Percentiles rank a stretch among this genome's conserved stretches.
phyloP scores from a whole-genome alignment of 2,329 filamentous ascomycete genomes.

The Fusarium sp. region DNA sequence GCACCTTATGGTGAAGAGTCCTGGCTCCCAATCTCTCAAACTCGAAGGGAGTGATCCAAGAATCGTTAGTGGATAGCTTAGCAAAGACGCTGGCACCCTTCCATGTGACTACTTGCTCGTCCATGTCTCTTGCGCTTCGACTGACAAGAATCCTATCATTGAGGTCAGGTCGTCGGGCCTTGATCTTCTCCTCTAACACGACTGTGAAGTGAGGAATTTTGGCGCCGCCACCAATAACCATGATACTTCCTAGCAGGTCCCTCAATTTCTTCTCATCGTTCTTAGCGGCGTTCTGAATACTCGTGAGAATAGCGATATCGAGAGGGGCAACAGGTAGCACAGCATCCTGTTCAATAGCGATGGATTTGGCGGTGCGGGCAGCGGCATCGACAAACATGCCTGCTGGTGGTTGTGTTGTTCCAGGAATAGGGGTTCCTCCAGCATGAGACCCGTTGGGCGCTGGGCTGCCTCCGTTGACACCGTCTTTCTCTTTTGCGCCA shows the following conservation, averaged over 20 bases:
- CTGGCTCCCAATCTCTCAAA: constrained; percentile 88
- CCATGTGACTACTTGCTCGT: constrained; percentile 97
- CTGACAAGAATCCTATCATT: constrained; percentile 72
- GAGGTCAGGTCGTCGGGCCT: constrained; percentile 72
- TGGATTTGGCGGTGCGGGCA: constrained; percentile 62
- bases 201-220: constrained; percentile 84
- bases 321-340: constrained; percentile 86
- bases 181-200: constrained; percentile 85
- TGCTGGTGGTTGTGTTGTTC: constrained; percentile 54
- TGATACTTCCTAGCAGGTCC: constrained; percentile 89
- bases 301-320: constrained; percentile 89
- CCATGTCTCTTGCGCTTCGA: constrained; percentile 87
- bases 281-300: constrained; percentile 86
- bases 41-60: constrained; percentile 89
- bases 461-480: constrained; percentile 62
- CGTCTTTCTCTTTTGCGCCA: constrained; percentile 58
- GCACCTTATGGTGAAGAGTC: constrained; percentile 84
- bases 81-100: constrained; percentile 98
- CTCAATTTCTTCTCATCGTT: constrained; percentile 93
- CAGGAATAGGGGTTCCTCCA: constrained; percentile 59
- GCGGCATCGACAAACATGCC: constrained; percentile 64
- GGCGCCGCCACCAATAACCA: constrained; percentile 88
- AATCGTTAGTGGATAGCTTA: constrained; percentile 91
- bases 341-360: constrained; percentile 79
- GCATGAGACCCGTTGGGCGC: constrained; percentile 65